Evolutionary conservation across 176 grass and related monocot genomes (phyloP), one percentile per base, ranked within the genome.

Genomic region (Chrysopogon serrulatus): DNA sequence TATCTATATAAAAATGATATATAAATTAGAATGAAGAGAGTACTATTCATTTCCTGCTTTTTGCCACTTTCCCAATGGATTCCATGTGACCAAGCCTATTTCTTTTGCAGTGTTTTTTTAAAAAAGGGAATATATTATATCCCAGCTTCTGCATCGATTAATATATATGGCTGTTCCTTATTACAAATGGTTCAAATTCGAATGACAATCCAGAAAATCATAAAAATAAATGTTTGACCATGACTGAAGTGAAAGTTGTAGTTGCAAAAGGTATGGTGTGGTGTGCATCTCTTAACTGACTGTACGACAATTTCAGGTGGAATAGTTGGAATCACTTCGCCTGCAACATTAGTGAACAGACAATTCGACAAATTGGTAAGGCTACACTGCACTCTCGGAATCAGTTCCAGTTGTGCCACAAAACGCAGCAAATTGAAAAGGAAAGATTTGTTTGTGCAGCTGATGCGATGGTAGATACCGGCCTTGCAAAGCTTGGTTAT

Each of bases 321-420:
- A 90, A 87, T 71, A 90, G 88, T 68, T 90, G 84, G 80, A 90
- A 87, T 54, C 47, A 87, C 66, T 91, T 91, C 8, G 43, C 43
- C 15, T 87, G 89, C 63, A 43, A 70, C 13, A 87, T 87, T 51
- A 81, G 71, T 5, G 81, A 84, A 77, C 63, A 54, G 7, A 73
- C 80, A 10, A 80, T 91, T 73, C 53, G 41, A 74, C 42, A 91
- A 51, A 84, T 34, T 5, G 77, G 89, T 87, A 76, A 73, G 57
- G 0, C 6, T 6, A 9, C 7, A 18, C 24, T 73, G 17, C 37
- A 10, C 2, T 8, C 16, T 4, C 36, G 24, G 9, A 78, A 64
- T 31, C 24, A 32, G 26, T 44, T 44, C 36, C 26, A 6, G 10
- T 21, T 64, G 16, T 1, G n/a, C 21, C 40, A 34, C 30, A 47